Conservation (phyloP, 495 filamentous ascomycete species). For the Podospora bellae-mahoneyi region DNA sequence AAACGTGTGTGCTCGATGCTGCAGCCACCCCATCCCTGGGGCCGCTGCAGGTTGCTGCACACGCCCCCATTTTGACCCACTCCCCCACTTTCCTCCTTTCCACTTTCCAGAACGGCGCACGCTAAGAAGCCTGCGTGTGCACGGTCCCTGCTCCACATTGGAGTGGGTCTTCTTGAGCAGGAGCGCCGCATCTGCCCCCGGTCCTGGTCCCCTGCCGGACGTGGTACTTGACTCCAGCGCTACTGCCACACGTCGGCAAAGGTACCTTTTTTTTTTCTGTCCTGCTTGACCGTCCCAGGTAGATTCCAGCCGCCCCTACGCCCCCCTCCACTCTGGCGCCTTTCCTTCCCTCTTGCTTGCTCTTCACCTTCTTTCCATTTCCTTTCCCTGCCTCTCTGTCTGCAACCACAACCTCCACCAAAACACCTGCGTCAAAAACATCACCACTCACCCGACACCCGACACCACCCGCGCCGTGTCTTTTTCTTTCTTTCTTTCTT, state of each 20-base stretch:
- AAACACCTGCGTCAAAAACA: not conserved
- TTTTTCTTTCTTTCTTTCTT: not conserved
- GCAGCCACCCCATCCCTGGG: not conserved
- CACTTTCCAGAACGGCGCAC: constrained; percentile 23
- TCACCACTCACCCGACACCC: not conserved
- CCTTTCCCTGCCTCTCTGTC: constrained; percentile 11
- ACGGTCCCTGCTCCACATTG: constrained; percentile 10
- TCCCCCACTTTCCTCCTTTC: constrained; percentile 11
- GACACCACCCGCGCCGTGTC: not conserved
- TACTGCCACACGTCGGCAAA: constrained; percentile 19
- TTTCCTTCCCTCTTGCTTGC: not conserved
- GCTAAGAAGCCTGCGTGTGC: constrained; percentile 17
- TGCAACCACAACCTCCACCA: constrained; percentile 4
- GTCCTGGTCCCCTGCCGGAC: constrained; percentile 5
- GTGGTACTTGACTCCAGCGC: constrained; percentile 18
- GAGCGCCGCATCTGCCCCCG: constrained; percentile 17
- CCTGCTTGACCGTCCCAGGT: constrained; percentile 21
- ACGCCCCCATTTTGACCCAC: constrained; percentile 13
- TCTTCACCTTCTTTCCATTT: constrained; percentile 17
- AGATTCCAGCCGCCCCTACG: constrained; percentile 20
- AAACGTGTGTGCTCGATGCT: not conserved
- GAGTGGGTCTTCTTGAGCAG: no score
- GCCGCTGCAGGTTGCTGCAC: constrained; percentile 6
- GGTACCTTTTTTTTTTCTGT: constrained; percentile 21
- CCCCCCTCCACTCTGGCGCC: constrained; percentile 12